A percentile compares a stretch with the other conserved stretches of the same genome.
Conservation (phyloP, 2,329 filamentous ascomycete genomes). For the Xylariaceae sp. region DNA sequence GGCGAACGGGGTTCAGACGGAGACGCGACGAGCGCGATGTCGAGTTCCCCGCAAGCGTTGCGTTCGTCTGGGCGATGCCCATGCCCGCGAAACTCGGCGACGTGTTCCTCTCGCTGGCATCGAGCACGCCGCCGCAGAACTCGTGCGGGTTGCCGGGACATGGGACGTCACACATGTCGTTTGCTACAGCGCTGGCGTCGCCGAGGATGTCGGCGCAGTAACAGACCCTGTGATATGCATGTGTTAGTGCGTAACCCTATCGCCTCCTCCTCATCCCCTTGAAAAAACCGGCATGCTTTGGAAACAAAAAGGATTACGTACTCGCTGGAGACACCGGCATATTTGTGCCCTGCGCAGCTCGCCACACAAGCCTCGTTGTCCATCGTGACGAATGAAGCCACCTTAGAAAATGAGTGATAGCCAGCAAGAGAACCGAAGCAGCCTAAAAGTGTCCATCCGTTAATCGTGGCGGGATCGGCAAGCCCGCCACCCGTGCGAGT, state of each 20-base stretch:
- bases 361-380: slow-evolving; percentile 47
- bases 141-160: slow-evolving; percentile 50
- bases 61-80: slow-evolving; percentile 15
- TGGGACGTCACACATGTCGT: slow-evolving; percentile 43
- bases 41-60: slow-evolving; percentile 11
- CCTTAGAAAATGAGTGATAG: slow-evolving; percentile 45
- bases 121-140: slow-evolving; percentile 50
- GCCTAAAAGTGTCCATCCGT: slow-evolving; percentile 35
- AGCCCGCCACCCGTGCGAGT: slow-evolving; percentile 25
- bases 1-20: slow-evolving; percentile 28
- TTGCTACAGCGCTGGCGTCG: slow-evolving; percentile 46
- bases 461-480: slow-evolving; percentile 25
- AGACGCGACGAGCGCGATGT: not conserved
- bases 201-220: slow-evolving; percentile 53
- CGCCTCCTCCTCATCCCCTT: no score
- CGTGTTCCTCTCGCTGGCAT: slow-evolving; percentile 3
- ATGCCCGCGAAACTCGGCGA: not conserved
- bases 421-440: slow-evolving; percentile 50
- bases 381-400: slow-evolving; percentile 44
- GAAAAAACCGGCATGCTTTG: no score
- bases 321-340: slow-evolving; percentile 48
- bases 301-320: slow-evolving; percentile 25
- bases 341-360: slow-evolving; percentile 45
- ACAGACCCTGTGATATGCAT: slow-evolving; percentile 42
- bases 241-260: slow-evolving; percentile 13